A percentile compares a stretch with the other conserved stretches of the same genome.
Conservation (phyloP, 2,329 filamentous ascomycete species). For the Aspergillus pseudotamarii region DNA sequence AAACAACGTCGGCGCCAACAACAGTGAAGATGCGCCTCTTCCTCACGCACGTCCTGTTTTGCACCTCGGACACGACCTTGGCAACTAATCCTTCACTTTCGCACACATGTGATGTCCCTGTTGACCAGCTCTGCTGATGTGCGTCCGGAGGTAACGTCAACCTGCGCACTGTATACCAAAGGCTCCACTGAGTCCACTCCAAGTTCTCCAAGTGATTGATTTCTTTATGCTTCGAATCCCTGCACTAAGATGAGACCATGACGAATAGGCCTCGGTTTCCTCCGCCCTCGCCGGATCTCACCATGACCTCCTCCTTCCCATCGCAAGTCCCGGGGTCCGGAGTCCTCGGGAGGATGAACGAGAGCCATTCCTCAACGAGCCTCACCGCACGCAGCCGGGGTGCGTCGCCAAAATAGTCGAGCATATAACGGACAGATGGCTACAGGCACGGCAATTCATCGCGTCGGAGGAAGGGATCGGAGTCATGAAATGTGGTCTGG, state of each 20-base stretch:
- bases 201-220: not conserved
- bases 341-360: not conserved
- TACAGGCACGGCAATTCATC: conserved; percentile 60
- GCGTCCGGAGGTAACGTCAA: not conserved
- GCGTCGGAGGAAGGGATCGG: conserved; percentile 74
- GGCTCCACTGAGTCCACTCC: not conserved
- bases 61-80: not conserved
- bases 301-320: not conserved
- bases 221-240: not conserved
- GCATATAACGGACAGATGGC: not conserved
- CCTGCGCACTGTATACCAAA: not conserved
- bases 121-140: not conserved
- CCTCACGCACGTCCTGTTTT: not conserved
- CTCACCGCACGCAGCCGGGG: not conserved
- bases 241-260: not conserved
- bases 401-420: not conserved
- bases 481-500: conserved; percentile 87
- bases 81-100: not conserved
- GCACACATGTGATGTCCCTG: not conserved
- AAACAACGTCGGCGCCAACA: too few species aligned
- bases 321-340: too few species aligned
- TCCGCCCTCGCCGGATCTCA: not conserved
- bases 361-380: not conserved
- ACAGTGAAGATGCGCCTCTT: too few species aligned
- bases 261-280: not conserved